Evolutionary conservation across 2,329 filamentous ascomycete species (phyloP).

Genomic region (Pseudogymnoascus sp.): DNA sequence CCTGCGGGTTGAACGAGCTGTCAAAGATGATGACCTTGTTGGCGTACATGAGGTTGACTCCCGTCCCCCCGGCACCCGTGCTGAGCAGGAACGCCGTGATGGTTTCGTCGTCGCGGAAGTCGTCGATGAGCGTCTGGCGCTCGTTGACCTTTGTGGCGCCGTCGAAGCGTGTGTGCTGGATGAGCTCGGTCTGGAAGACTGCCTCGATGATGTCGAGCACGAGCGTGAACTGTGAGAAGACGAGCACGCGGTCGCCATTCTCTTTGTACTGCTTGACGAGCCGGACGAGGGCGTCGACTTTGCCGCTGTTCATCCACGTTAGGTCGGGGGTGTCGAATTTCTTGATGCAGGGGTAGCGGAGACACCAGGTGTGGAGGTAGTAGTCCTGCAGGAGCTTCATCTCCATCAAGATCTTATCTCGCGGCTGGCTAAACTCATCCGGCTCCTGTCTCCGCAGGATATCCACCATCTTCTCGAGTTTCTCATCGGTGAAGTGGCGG

Average conservation of each 20-base stretch:
- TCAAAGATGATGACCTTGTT: slow-evolving; percentile 99
- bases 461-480: slow-evolving; percentile 67
- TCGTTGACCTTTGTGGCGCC: slow-evolving; percentile 74
- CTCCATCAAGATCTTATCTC: slow-evolving; percentile 45
- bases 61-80: slow-evolving; percentile 90
- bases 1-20: slow-evolving; percentile 93
- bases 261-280: slow-evolving; percentile 64
- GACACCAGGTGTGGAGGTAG: slow-evolving; percentile 57
- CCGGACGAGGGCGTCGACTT: slow-evolving; percentile 71
- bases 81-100: slow-evolving; percentile 91
- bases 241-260: slow-evolving; percentile 77
- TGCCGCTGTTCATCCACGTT: slow-evolving; percentile 62
- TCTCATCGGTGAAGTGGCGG: slow-evolving; percentile 66
- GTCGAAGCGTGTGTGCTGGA: slow-evolving; percentile 79
- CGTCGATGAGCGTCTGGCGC: slow-evolving; percentile 80
- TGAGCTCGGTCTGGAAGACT: slow-evolving; percentile 63
- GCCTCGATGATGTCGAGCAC: slow-evolving; percentile 85
- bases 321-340: slow-evolving; percentile 45
- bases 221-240: slow-evolving; percentile 90
- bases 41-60: slow-evolving; percentile 89
- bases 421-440: slow-evolving; percentile 41
- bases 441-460: slow-evolving; percentile 64
- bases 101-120: slow-evolving; percentile 65
- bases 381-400: slow-evolving; percentile 54
- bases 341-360: slow-evolving; percentile 47